These are phyloP conservation scores for Chaetomiaceae sp. DNA, from an alignment of 2,329 filamentous ascomycete genomes.

Conservation along the genomic window DNA sequence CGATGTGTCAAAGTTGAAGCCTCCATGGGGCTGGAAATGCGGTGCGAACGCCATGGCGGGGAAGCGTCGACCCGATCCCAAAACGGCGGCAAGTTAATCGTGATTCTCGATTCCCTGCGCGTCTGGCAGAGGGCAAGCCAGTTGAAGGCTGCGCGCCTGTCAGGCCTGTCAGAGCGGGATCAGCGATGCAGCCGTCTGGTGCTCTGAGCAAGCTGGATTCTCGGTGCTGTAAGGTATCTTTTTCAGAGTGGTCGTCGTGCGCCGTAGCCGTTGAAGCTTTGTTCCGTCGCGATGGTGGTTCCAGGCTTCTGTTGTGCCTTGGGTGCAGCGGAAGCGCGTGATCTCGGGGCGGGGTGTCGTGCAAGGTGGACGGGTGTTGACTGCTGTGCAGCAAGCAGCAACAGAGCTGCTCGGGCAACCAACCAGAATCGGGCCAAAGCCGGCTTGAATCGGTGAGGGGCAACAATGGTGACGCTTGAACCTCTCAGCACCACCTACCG, in stretches of 20 bases:
- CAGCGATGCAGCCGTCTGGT: too few species aligned
- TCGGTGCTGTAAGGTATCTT: background rate
- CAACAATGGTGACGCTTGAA: background rate
- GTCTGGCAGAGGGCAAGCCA: background rate
- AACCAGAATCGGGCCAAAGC: constrained; percentile 9
- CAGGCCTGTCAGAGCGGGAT: background rate
- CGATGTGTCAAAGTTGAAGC: constrained; percentile 29
- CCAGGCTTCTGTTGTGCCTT: background rate
- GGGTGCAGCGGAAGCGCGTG: constrained; percentile 8
- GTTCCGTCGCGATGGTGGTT: background rate
- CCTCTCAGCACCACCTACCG: too few species aligned
- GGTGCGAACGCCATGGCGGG: constrained; percentile 29
- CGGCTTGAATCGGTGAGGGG: constrained; percentile 1
- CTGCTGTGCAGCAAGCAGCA: too few species aligned
- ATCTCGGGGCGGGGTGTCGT: constrained; percentile 12
- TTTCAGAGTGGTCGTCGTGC: background rate
- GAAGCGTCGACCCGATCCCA: background rate
- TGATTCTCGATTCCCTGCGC: constrained; percentile 1
- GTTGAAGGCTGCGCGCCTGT: background rate
- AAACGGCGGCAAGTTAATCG: too few species aligned
- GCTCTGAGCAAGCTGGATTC: too few species aligned
- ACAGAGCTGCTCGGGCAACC: constrained; percentile 7
- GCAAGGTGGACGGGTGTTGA: constrained; percentile 5
- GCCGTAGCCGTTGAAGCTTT: background rate
- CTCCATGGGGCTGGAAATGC: constrained; percentile 32